Conservation (phyloP, 352 stramenopile genomes). For the Globisporangium spinosum region DNA sequence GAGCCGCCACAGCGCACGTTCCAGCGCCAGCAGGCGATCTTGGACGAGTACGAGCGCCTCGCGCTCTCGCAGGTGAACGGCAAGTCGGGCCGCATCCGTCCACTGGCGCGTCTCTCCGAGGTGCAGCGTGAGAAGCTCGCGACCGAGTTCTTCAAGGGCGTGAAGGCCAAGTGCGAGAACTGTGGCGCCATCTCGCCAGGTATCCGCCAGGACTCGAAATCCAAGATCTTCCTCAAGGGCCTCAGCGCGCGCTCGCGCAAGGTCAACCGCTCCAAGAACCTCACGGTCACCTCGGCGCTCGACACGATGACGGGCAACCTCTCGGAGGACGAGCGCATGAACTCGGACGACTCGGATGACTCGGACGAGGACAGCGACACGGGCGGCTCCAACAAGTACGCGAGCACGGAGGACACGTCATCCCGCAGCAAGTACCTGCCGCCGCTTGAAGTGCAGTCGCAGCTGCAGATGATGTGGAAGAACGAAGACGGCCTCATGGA, state of each 20-base stretch:
- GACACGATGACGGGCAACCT: conserved; percentile 77
- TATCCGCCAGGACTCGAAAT: conserved; percentile 95
- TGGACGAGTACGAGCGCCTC: conserved; percentile 88
- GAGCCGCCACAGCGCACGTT: conserved; percentile 66
- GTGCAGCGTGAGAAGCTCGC: conserved; percentile 78
- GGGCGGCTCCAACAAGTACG: conserved; percentile 29
- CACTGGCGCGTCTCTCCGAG: conserved; percentile 62
- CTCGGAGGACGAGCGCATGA: conserved; percentile 34
- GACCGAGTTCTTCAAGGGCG: conserved; percentile 89
- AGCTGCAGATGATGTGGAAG: conserved; percentile 94
- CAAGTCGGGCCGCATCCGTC: conserved; percentile 30
- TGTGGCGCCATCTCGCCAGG: conserved; percentile 94
- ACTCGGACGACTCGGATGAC: conserved; percentile 50
- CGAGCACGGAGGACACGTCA: conserved; percentile 54
- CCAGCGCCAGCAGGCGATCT: conserved; percentile 79
- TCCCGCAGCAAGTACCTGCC: conserved; percentile 93
- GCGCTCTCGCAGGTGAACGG: conserved; percentile 48
- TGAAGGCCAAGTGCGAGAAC: conserved; percentile 95
- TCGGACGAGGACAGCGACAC: conserved; percentile 67
- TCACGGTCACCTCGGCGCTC: conserved; percentile 75
- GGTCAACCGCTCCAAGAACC: conserved; percentile 80
- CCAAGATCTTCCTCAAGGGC: conserved; percentile 97
- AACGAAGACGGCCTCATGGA: conserved; percentile 91
- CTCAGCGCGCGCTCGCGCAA: conserved; percentile 78
- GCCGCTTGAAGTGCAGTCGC: conserved; percentile 93